Percentiles rank a stretch among this genome's conserved stretches.
These are phyloP conservation scores for Diutina sp. DNA, from an alignment of 1,139 yeast species.

Conservation along the genomic window DNA sequence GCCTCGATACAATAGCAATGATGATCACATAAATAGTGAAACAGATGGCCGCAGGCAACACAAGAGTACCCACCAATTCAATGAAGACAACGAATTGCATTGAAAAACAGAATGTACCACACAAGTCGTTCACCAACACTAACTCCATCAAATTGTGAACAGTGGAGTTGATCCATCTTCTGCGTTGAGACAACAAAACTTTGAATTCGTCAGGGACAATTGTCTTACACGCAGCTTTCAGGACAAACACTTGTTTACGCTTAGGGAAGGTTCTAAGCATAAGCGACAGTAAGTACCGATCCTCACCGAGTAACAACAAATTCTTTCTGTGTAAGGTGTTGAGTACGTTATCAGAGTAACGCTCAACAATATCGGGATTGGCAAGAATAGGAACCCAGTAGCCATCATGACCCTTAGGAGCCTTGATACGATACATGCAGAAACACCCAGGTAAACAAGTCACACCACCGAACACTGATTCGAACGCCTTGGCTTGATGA, in stretches of 20 bases:
- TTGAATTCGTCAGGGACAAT: slow-evolving; percentile 75
- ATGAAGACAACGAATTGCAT: slow-evolving; percentile 91
- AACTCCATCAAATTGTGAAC: slow-evolving; percentile 92
- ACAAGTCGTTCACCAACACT: slow-evolving; percentile 74
- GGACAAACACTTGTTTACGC: slow-evolving; percentile 83
- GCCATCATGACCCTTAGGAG: slow-evolving; percentile 85
- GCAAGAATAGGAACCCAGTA: slow-evolving; percentile 95
- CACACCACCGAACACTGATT: slow-evolving; percentile 91
- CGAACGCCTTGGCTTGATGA: slow-evolving; percentile 94
- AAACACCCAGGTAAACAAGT: slow-evolving; percentile 98
- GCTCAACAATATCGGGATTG: slow-evolving; percentile 92
- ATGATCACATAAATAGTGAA: slow-evolving; percentile 78
- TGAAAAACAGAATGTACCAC: slow-evolving; percentile 95
- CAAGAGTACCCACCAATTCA: slow-evolving; percentile 83
- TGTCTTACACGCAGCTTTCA: slow-evolving; percentile 94
- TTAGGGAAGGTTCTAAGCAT: slow-evolving; percentile 91
- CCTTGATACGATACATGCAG: slow-evolving; percentile 87
- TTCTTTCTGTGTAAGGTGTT: slow-evolving; percentile 86
- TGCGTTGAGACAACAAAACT: slow-evolving; percentile 83
- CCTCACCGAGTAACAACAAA: slow-evolving; percentile 83
- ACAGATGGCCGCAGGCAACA: slow-evolving; percentile 82
- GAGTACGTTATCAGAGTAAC: slow-evolving; percentile 82
- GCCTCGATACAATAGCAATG: slow-evolving; percentile 61
- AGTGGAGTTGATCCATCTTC: slow-evolving; percentile 98
- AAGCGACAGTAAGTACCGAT: slow-evolving; percentile 74